Conservation (phyloP, 2,329 filamentous ascomycete genomes). For the Epicoccum sorghinum region DNA sequence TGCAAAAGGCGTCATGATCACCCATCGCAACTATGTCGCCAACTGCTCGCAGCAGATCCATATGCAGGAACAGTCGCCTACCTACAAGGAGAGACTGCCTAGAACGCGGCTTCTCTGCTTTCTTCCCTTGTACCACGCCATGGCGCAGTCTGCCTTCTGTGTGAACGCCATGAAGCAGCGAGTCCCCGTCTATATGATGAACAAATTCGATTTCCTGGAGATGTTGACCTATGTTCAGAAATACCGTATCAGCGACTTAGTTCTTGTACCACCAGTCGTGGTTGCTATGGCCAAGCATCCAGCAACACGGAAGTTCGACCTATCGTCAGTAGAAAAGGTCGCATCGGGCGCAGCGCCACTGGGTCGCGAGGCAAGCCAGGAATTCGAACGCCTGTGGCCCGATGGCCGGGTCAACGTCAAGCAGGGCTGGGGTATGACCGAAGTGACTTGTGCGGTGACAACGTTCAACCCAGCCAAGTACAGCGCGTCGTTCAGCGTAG, state of each 20-base stretch:
- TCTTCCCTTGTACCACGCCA: slow-evolving; percentile 65
- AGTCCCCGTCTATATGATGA: slow-evolving; percentile 79
- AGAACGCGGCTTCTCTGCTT: slow-evolving; percentile 65
- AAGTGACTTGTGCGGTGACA: slow-evolving; percentile 73
- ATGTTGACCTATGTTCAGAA: slow-evolving; percentile 72
- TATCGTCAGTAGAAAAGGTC: slow-evolving; percentile 67
- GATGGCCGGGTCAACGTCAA: slow-evolving; percentile 58
- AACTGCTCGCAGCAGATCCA: slow-evolving; percentile 69
- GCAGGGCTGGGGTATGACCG: slow-evolving; percentile 91
- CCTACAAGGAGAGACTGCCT: slow-evolving; percentile 54
- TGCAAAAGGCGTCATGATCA: slow-evolving; percentile 83
- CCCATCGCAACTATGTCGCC: slow-evolving; percentile 76
- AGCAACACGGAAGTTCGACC: slow-evolving; percentile 67
- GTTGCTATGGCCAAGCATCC: slow-evolving; percentile 76
- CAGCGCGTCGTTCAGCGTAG: slow-evolving; percentile 60
- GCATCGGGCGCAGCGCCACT: slow-evolving; percentile 72
- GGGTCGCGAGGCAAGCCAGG: slow-evolving; percentile 50
- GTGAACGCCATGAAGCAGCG: slow-evolving; percentile 62
- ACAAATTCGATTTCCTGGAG: slow-evolving; percentile 74
- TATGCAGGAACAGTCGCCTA: slow-evolving; percentile 54
- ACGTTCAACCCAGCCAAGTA: slow-evolving; percentile 65
- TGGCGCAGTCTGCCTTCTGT: slow-evolving; percentile 71
- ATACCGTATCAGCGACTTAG: slow-evolving; percentile 70
- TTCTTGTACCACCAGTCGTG: slow-evolving; percentile 76
- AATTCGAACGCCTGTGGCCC: slow-evolving; percentile 65